phyloP scores from a whole-genome alignment of 768 basidiomycete species.

The Harrya chromipes region DNA sequence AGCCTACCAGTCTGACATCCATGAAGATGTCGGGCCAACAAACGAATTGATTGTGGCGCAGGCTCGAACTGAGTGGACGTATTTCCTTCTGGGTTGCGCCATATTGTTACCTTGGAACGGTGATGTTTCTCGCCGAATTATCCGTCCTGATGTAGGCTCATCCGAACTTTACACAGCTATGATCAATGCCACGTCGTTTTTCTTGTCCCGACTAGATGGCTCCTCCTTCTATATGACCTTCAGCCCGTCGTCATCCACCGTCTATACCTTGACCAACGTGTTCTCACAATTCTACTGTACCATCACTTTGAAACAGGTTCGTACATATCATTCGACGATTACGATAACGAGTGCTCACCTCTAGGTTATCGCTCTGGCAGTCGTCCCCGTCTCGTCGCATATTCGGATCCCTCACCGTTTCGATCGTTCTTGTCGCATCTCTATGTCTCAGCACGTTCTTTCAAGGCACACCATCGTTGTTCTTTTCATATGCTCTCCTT shows the following conservation, averaged over 20 bases:
- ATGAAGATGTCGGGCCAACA: conserved; percentile 18
- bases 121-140: conserved; percentile 32
- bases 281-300: conserved; percentile 74
- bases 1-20: neutral
- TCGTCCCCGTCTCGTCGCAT: conserved; percentile 57
- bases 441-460: conserved; percentile 68
- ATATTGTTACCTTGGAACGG: conserved; percentile 90
- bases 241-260: conserved; percentile 61
- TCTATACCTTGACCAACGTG: conserved; percentile 65
- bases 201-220: conserved; percentile 62
- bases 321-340: conserved; percentile 18
- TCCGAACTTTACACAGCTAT: conserved; percentile 48
- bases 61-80: conserved; percentile 54
- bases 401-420: conserved; percentile 46
- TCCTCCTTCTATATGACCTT: conserved; percentile 59
- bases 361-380: conserved; percentile 33
- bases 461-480: conserved; percentile 47
- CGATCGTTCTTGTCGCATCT: conserved; percentile 53
- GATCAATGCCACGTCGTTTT: conserved; percentile 84
- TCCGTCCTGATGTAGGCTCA: neutral
- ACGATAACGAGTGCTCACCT: conserved; percentile 2
- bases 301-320: conserved; percentile 60
- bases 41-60: conserved; percentile 32
- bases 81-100: conserved; percentile 75
- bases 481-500: conserved; percentile 64